A percentile compares a stretch with the other conserved stretches of the same genome.
These are phyloP conservation scores for Blastobotrys indianensis DNA, from an alignment of 1,139 yeast species.

Conservation along the genomic window DNA sequence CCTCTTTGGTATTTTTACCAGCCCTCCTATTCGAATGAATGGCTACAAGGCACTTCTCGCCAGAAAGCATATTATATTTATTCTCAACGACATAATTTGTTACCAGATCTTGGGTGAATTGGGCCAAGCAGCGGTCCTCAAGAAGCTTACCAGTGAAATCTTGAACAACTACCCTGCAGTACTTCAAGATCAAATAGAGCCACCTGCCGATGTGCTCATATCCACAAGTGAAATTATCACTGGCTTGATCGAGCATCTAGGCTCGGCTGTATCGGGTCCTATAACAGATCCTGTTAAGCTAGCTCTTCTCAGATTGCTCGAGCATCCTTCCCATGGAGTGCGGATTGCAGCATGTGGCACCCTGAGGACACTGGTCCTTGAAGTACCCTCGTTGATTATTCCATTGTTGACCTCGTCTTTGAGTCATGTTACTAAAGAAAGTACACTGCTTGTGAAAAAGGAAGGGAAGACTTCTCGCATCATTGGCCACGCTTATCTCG, in stretches of 20 bases:
- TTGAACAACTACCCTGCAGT: slow-evolving; percentile 26
- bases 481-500: slow-evolving; percentile 30
- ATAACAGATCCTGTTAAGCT: slow-evolving; percentile 23
- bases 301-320: slow-evolving; percentile 18
- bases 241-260: slow-evolving; percentile 27
- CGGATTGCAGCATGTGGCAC: slow-evolving; percentile 21
- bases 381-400: slow-evolving; percentile 26
- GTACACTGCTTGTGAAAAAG: slow-evolving; percentile 22
- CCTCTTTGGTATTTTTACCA: slow-evolving; percentile 20
- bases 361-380: slow-evolving; percentile 20
- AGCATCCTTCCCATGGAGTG: slow-evolving; percentile 20
- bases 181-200: slow-evolving; percentile 21
- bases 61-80: slow-evolving; percentile 26
- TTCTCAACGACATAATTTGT: slow-evolving; percentile 28
- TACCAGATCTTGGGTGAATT: slow-evolving; percentile 30
- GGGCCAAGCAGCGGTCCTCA: slow-evolving; percentile 30
- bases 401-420: slow-evolving; percentile 25
- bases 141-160: slow-evolving; percentile 26
- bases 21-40: slow-evolving; percentile 18
- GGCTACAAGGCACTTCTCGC: slow-evolving; percentile 24
- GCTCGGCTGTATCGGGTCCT: slow-evolving; percentile 30
- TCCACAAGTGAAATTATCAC: slow-evolving; percentile 26
- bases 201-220: slow-evolving; percentile 25
- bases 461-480: slow-evolving; percentile 19
- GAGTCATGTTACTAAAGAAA: slow-evolving; percentile 25